phyloP scores from a whole-genome alignment of 345 rosid species.

The Rhodamnia rubescens region DNA sequence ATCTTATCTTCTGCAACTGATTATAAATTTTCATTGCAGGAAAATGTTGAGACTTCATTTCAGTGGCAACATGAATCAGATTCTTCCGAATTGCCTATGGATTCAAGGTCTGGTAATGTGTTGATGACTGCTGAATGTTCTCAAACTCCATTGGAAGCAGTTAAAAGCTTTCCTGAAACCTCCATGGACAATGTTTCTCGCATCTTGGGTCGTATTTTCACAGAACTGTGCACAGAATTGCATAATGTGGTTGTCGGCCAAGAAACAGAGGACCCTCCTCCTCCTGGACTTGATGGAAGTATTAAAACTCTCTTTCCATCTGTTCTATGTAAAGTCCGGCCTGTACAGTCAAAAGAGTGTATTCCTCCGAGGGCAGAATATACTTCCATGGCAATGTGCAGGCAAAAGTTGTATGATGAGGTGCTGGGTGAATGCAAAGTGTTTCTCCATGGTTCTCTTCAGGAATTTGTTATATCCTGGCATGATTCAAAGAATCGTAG shows the following conservation, averaged over 20 bases:
- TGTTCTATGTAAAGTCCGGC: constrained; percentile 22
- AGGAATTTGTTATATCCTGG: constrained; percentile 25
- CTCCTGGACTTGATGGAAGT: constrained; percentile 57
- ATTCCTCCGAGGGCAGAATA: constrained; percentile 39
- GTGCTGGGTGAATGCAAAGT: constrained; percentile 51
- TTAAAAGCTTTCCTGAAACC: constrained; percentile 10
- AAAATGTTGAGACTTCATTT: constrained; percentile 10
- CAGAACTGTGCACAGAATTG: constrained; percentile 16
- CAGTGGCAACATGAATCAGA: constrained; percentile 6
- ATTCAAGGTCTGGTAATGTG: constrained; percentile 4
- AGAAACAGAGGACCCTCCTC: constrained; percentile 44
- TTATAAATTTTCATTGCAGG: constrained; percentile 24
- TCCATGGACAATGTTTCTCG: constrained; percentile 17
- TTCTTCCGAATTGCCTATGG: constrained; percentile 8
- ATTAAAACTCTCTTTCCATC: constrained; percentile 17
- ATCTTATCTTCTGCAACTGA: not conserved
- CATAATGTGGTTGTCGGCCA: constrained; percentile 19
- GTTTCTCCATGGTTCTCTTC: constrained; percentile 28
- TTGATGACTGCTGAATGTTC: constrained; percentile 9
- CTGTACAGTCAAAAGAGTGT: constrained; percentile 23
- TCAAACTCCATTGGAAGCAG: constrained; percentile 13
- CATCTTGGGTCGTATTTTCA: constrained; percentile 32
- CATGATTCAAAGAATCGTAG: constrained; percentile 7
- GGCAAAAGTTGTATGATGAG: constrained; percentile 72
- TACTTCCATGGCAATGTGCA: constrained; percentile 57